Conservation (phyloP, 2,329 filamentous ascomycete genomes). For the Cercospora sp. region DNA sequence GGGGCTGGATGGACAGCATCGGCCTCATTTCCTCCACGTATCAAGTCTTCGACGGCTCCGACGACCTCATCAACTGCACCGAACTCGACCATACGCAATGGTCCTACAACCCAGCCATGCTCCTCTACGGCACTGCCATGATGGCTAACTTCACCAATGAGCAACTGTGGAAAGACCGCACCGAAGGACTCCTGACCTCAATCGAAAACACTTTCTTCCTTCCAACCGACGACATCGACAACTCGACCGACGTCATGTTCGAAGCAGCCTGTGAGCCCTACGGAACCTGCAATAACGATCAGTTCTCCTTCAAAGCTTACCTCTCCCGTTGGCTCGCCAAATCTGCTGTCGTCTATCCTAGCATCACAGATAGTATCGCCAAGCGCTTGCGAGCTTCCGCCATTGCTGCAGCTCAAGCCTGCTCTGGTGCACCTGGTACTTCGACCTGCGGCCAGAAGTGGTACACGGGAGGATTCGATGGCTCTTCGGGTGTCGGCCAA, state of each 20-base stretch:
- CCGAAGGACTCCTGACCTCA: slow-evolving; percentile 60
- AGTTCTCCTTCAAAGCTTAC: slow-evolving; percentile 75
- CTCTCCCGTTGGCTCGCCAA: slow-evolving; percentile 63
- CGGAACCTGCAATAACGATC: slow-evolving; percentile 66
- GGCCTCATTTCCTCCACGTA: slow-evolving; percentile 54
- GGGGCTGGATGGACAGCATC: slow-evolving; percentile 54
- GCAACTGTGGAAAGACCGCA: slow-evolving; percentile 57
- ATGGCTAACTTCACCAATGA: slow-evolving; percentile 57
- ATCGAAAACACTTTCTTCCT: slow-evolving; percentile 56
- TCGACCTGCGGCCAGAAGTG: slow-evolving; percentile 49
- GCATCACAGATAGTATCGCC: slow-evolving; percentile 42
- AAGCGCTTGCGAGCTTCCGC: slow-evolving; percentile 45
- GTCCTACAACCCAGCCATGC: slow-evolving; percentile 59
- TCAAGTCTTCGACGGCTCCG: slow-evolving; percentile 58
- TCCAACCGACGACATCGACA: slow-evolving; percentile 39
- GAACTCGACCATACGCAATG: slow-evolving; percentile 55
- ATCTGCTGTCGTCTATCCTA: slow-evolving; percentile 47
- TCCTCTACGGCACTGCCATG: slow-evolving; percentile 56
- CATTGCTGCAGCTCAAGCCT: slow-evolving; percentile 45
- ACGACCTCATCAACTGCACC: slow-evolving; percentile 54
- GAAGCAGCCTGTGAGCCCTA: slow-evolving; percentile 66
- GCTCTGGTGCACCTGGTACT: slow-evolving; percentile 45
- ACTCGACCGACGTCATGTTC: slow-evolving; percentile 57
- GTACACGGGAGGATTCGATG: slow-evolving; percentile 47
- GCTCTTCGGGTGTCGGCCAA: slow-evolving; percentile 44